Conservation (phyloP, 2,329 filamentous ascomycete genomes). For the Hymenoscyphus fructigenus region DNA sequence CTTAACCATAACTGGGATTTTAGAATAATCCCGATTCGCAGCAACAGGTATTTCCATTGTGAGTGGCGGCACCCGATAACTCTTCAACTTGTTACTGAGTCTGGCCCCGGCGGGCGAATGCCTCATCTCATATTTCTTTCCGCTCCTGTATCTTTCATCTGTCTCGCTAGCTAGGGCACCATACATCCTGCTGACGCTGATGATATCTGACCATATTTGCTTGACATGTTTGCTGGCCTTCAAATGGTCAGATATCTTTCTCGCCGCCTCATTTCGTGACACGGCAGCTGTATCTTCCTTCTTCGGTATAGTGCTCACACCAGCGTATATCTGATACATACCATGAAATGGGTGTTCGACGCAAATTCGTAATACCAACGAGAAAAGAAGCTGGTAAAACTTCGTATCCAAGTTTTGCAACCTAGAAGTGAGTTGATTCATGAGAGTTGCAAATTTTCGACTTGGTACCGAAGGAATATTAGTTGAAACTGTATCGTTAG, state of each 20-base stretch:
- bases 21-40: constrained; percentile 70
- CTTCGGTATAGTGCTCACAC: constrained; percentile 66
- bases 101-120: constrained; percentile 62
- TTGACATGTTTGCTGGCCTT: constrained; percentile 49
- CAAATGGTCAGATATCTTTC: constrained; percentile 60
- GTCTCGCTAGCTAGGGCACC: constrained; percentile 64
- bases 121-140: constrained; percentile 61
- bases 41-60: constrained; percentile 83
- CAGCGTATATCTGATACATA: constrained; percentile 94
- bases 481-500: constrained; percentile 73
- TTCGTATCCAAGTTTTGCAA: constrained; percentile 66
- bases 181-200: constrained; percentile 69
- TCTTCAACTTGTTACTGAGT: constrained; percentile 62
- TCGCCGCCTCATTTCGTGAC: constrained; percentile 72
- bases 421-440: constrained; percentile 96
- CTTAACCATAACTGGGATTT: constrained; percentile 69
- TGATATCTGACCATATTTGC: constrained; percentile 68
- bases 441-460: constrained; percentile 85
- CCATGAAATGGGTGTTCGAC: constrained; percentile 93
- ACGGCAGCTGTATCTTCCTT: constrained; percentile 72
- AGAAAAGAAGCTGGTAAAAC: constrained; percentile 76
- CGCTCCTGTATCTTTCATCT: constrained; percentile 65
- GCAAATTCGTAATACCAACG: constrained; percentile 80
- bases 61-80: constrained; percentile 76
- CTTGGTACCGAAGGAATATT: constrained; percentile 76